These are phyloP conservation scores for Magnolia officinalis DNA, from an alignment of 164 flowering plant genomes.

Conservation along the genomic window DNA sequence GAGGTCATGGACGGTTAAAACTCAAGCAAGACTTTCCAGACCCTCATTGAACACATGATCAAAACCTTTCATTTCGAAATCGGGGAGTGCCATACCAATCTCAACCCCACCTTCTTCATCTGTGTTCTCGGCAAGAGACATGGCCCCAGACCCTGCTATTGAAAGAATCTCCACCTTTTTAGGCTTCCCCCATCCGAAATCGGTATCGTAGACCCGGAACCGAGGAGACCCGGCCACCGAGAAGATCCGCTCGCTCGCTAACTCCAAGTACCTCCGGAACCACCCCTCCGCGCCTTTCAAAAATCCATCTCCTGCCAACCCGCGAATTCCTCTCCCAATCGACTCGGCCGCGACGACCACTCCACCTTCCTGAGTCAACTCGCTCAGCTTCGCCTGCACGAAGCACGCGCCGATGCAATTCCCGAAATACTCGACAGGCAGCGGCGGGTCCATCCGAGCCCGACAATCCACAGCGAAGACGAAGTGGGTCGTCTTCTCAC, in stretches of 20 bases:
- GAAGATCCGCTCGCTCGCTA: not conserved
- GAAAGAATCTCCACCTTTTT: constrained; percentile 11
- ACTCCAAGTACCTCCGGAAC: not conserved
- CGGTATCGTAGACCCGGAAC: constrained; percentile 7
- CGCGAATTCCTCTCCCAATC: constrained; percentile 20
- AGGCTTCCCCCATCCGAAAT: constrained; percentile 14
- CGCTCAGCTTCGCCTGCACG: constrained; percentile 2
- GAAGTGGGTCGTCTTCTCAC: constrained; percentile 11
- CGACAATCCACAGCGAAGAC: constrained; percentile 31
- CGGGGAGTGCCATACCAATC: not conserved
- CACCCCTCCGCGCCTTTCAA: not conserved
- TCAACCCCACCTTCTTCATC: constrained; percentile 14
- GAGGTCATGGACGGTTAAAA: not conserved
- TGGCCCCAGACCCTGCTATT: constrained; percentile 1
- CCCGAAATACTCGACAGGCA: constrained; percentile 45
- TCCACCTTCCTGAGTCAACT: constrained; percentile 28
- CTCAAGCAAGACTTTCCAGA: not conserved
- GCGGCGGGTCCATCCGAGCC: constrained; percentile 16
- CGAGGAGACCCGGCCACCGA: constrained; percentile 13
- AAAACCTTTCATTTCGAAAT: not conserved
- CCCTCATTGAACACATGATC: not conserved
- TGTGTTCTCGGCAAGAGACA: constrained; percentile 9
- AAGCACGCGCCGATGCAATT: constrained; percentile 31
- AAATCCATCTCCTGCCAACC: constrained; percentile 8
- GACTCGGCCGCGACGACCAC: constrained; percentile 21